Percentiles rank a stretch among this genome's conserved stretches.
phyloP scores from a whole-genome alignment of 1,139 yeast genomes.

The Kurtzmaniella quercitrusa region DNA sequence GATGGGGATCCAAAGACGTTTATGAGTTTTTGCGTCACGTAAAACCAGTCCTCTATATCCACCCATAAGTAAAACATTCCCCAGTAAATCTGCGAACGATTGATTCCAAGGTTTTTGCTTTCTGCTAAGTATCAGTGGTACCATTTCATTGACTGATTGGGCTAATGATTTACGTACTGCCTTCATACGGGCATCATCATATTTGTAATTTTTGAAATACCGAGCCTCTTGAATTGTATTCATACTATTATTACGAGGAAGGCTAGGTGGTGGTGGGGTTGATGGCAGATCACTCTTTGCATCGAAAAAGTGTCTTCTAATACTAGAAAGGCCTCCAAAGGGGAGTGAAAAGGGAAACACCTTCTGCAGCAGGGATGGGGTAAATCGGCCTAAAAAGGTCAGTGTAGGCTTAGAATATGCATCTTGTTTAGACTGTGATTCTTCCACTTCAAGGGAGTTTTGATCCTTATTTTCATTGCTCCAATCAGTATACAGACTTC shows the following conservation, averaged over 20 bases:
- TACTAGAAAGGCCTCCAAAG: conserved; percentile 29
- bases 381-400: background rate
- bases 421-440: conserved; percentile 1
- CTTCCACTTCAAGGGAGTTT: conserved; percentile 8
- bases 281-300: background rate
- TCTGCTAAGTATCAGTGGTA: conserved; percentile 18
- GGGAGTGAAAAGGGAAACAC: conserved; percentile 42
- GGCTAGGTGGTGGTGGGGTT: background rate
- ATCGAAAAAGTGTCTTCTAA: conserved; percentile 20
- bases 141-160: conserved; percentile 42
- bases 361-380: conserved; percentile 18
- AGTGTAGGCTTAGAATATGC: conserved; percentile 5
- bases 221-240: conserved; percentile 59
- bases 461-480: conserved; percentile 9
- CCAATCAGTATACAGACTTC: conserved; percentile 18
- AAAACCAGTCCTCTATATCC: conserved; percentile 88
- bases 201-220: conserved; percentile 51
- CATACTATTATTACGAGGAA: background rate
- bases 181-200: conserved; percentile 62
- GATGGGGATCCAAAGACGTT: conserved; percentile 82
- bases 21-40: conserved; percentile 58
- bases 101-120: conserved; percentile 26
- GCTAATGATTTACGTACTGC: conserved; percentile 65
- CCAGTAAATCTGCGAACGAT: conserved; percentile 49
- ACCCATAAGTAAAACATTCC: conserved; percentile 77